Percentiles rank a stretch among this genome's conserved stretches.
Conservation (phyloP, 768 basidiomycete species). For the Lentinula detonsa region DNA sequence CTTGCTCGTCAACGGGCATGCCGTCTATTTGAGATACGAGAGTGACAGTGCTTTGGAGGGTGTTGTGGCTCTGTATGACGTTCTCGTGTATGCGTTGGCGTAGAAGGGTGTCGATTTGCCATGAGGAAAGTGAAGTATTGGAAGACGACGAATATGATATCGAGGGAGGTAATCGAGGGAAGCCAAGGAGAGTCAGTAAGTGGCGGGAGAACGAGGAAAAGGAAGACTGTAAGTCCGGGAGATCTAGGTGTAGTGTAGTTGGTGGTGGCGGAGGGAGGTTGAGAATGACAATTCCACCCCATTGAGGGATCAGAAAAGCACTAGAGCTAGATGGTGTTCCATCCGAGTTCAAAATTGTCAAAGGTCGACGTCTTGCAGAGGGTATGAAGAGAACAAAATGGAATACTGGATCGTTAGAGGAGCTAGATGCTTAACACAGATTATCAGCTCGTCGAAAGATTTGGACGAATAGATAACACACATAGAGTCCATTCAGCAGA, state of each 20-base stretch:
- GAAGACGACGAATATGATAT: constrained; percentile 24
- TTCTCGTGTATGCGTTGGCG: constrained; percentile 71
- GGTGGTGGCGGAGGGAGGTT: constrained; percentile 43
- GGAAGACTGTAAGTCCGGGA: constrained; percentile 37
- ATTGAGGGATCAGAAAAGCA: constrained; percentile 14
- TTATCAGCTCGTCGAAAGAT: constrained; percentile 4
- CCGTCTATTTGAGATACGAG: constrained; percentile 82
- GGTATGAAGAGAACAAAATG: constrained; percentile 92
- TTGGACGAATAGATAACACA: constrained; percentile 23
- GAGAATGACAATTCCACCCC: constrained; percentile 75
- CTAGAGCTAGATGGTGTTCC: constrained; percentile 1
- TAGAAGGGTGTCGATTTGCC: constrained; percentile 80
- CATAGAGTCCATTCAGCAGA: constrained; percentile 95
- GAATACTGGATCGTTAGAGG: constrained; percentile 88
- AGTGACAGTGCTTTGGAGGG: constrained; percentile 75
- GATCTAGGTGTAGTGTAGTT: constrained; percentile 30
- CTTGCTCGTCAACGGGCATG: constrained; percentile 85
- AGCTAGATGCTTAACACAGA: constrained; percentile 67
- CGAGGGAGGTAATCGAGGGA: constrained; percentile 52
- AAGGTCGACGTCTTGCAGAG: constrained; percentile 56
- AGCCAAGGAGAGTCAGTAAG: constrained; percentile 75
- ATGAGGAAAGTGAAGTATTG: constrained; percentile 34
- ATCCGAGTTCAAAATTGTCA: constrained; percentile 40
- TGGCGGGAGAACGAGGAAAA: constrained; percentile 69
- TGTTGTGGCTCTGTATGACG: constrained; percentile 58